These are phyloP conservation scores for Onygena corvina DNA, from an alignment of 2,329 filamentous ascomycete genomes.

Conservation along the genomic window DNA sequence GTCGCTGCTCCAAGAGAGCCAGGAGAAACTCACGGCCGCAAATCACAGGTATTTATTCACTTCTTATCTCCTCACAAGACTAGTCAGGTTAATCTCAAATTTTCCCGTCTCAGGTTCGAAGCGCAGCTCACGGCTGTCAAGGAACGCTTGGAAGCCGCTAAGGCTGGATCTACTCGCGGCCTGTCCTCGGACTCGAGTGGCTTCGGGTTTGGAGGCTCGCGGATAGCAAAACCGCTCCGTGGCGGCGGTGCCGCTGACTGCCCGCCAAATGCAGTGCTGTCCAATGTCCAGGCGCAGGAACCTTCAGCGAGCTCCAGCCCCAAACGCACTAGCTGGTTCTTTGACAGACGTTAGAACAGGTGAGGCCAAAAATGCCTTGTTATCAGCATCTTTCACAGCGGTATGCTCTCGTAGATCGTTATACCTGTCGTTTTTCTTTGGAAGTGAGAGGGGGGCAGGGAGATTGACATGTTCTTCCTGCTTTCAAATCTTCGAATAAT, in stretches of 20 bases:
- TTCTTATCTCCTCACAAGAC: not conserved
- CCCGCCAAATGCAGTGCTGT: constrained; percentile 23
- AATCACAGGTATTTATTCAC: constrained; percentile 72
- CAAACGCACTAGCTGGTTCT: constrained; percentile 50
- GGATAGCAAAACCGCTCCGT: constrained; percentile 54
- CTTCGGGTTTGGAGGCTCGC: constrained; percentile 56
- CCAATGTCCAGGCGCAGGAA: constrained; percentile 54
- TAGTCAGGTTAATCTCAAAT: constrained; percentile 4
- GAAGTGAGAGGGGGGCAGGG: not conserved
- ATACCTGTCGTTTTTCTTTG: not conserved
- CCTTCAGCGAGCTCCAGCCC: constrained; percentile 50
- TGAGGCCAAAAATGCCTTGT: too few relatives aligned
- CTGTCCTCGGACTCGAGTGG: constrained; percentile 55
- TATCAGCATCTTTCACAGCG: not conserved
- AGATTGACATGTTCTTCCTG: not conserved
- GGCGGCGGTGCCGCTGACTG: constrained; percentile 33
- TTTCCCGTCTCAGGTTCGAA: constrained; percentile 62
- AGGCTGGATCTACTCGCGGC: constrained; percentile 77
- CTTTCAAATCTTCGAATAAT: not conserved
- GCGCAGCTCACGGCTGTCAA: constrained; percentile 93
- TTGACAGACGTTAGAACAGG: constrained; percentile 30
- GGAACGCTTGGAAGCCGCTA: constrained; percentile 91
- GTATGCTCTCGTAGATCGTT: constrained; percentile 1
- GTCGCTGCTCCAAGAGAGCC: constrained; percentile 82
- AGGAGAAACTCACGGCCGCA: constrained; percentile 93